Evolutionary conservation across 805 yeast genomes (phyloP), one percentile per base, ranked within the genome.

Genomic region (Maudiozyma bulderi): DNA sequence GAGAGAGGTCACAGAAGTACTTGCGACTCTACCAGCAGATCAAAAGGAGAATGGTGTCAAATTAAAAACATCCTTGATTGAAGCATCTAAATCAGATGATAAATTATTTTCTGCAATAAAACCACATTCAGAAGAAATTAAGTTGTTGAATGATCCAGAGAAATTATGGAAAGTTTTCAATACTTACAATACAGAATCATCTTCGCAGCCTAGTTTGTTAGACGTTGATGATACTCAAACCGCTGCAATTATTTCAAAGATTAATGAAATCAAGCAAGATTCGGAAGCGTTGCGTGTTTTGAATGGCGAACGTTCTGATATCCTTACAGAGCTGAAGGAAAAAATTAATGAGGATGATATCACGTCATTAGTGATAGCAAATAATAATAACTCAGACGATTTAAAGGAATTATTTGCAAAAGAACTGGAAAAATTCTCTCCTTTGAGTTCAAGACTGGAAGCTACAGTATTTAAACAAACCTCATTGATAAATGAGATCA

Each of bases 341-440:
- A 76, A 77, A 44, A 81, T 86, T 34, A 93, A 82, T 57, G 73
- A 75, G 11, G 98, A 91, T 66, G 97, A 91, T 61, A 87, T 89
- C 45, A 83, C 95, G 0, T 81, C 83, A 47, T 71, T 82, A 10
- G 71, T 91, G 33, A 76, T 91, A 8, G 70, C 82, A 54, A 83
- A 86, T 60, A 79, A 77, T 52, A 74, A 77, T 42, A 75, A 74
- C 38, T 69, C 79, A 5, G 79, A 78, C 7, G 73, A 76, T 43
- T 72, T 80, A 51, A 74, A 73, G 54, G 69, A 74, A 8, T 61
- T 84, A 11, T 89, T 90, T 61, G 76, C 80, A 14, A 75, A 77
- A 50, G 96, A 88, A 62, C 68, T 91, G 53, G 77, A 74, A 45
- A 91, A 91, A 65, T 91, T 88, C 64, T 77, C 76, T 37, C 83